These are phyloP conservation scores for Karstenula rhodostoma DNA, from an alignment of 2,329 filamentous ascomycete genomes.

Conservation along the genomic window DNA sequence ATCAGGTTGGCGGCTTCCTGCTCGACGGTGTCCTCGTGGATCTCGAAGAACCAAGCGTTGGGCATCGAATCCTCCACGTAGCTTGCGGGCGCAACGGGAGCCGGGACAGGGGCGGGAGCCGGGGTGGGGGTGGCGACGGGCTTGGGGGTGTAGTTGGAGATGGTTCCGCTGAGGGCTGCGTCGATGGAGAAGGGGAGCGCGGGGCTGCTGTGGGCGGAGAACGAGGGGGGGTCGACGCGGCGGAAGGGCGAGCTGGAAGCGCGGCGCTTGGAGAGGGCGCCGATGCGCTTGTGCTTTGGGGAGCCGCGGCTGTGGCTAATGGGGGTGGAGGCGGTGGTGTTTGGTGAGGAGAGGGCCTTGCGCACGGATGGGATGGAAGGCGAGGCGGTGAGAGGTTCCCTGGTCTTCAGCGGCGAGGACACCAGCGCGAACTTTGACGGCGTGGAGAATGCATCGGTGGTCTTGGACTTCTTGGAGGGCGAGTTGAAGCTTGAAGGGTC, in stretches of 20 bases:
- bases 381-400: conserved; percentile 35
- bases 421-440: conserved; percentile 51
- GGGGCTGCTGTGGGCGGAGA: conserved; percentile 56
- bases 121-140: conserved; percentile 39
- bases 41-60: conserved; percentile 85
- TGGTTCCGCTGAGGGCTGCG: conserved; percentile 80
- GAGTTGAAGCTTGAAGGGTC: conserved; percentile 62
- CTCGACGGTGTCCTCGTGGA: conserved; percentile 90
- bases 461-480: conserved; percentile 63
- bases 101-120: conserved; percentile 26
- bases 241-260: conserved; percentile 67
- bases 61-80: conserved; percentile 63
- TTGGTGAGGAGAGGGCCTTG: conserved; percentile 53
- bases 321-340: conserved; percentile 53
- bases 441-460: conserved; percentile 49
- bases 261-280: conserved; percentile 73
- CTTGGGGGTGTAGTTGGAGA: conserved; percentile 67
- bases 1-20: conserved; percentile 92
- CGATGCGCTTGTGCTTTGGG: conserved; percentile 74
- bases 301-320: conserved; percentile 72
- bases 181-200: conserved; percentile 80
- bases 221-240: conserved; percentile 75
- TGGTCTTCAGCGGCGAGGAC: conserved; percentile 36
- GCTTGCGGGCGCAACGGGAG: conserved; percentile 48
- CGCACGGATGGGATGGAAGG: conserved; percentile 40